Base-by-base conservation (phyloP, 2,329 filamentous ascomycete species). In the Aciculosporium take region DNA sequence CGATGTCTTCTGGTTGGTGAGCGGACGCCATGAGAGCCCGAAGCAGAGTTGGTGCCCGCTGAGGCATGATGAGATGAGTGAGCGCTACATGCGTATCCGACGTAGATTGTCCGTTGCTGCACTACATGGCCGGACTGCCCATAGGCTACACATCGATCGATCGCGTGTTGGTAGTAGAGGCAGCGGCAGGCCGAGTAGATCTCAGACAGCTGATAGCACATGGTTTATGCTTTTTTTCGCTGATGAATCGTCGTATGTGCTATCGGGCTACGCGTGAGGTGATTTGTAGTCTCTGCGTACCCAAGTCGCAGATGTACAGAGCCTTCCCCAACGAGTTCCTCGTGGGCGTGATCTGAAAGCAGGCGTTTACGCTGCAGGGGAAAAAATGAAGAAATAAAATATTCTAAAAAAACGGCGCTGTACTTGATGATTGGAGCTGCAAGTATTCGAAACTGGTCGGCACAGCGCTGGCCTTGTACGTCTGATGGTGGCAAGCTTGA, bases 141-240 rank as follows among this genome's bases (percentile, higher is more conserved):
- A 57, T 86, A 85, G 28, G 76, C 69, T 37, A 77, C 69, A 58
- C 87, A 94, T 46, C 83, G 81, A 56, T 94, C 87, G 52, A 94
- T 72, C 37, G 84, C 79, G 59, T 94, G 88, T 55, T 81, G 73
- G 68, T 89, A 85, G 69, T 94, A 93, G 52, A 89, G 71, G 64
- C 87, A 94, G 48, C 79, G 75, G 71, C 87, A 94, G 42, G 81
- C 84, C 42, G 86, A 79, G 68, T 87, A 94, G 45, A 84, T 72
- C 62, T 94, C 87, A 53, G 89, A 69, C 47, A 94, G 65, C 64
- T 88, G 84, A 56, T 85, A 88, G 57, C 87, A 94, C 87, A 94
- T 94, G 46, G 49, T 29, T 1, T 69, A 59, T 39, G 23, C 5
- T 36, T 17, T 31, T 15, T 15, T 13, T n/a, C 3, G 15, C 15